Evolutionary conservation across 2,329 filamentous ascomycete genomes (phyloP).

Genomic region (Colletotrichum brevisporum): DNA sequence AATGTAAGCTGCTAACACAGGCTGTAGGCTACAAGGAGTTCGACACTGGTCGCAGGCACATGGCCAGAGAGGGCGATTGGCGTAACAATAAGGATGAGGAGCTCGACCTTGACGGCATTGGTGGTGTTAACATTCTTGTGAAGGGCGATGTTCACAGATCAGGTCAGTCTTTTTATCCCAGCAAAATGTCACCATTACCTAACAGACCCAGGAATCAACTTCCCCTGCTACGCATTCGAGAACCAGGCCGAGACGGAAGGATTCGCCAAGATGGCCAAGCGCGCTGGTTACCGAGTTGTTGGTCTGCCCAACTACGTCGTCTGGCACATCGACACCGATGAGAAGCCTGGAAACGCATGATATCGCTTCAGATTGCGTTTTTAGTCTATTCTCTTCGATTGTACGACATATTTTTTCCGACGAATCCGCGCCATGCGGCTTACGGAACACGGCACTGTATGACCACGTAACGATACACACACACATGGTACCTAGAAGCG

Average conservation of each 20-base stretch:
- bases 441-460: constrained; percentile 40
- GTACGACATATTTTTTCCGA: constrained; percentile 39
- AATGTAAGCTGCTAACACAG: constrained; percentile 41
- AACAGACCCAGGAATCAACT: constrained; percentile 84
- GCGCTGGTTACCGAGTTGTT: constrained; percentile 91
- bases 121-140: constrained; percentile 96
- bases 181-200: too few relatives aligned
- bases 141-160: constrained; percentile 98
- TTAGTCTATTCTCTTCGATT: constrained; percentile 35
- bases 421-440: constrained; percentile 40
- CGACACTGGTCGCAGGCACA: constrained; percentile 89
- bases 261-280: constrained; percentile 98
- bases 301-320: constrained; percentile 98
- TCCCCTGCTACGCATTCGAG: constrained; percentile 95
- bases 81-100: constrained; percentile 92
- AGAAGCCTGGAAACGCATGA: constrained; percentile 86
- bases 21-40: constrained; percentile 88
- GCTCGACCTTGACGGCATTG: constrained; percentile 93
- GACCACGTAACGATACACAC: constrained; percentile 40
- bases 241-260: constrained; percentile 99
- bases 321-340: constrained; percentile 97
- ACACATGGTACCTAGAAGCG: constrained; percentile 31
- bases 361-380: constrained; percentile 8
- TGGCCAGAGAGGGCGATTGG: constrained; percentile 94
- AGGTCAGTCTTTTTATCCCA: constrained; percentile 67